These are phyloP conservation scores for Arachnomyces sp. DNA, from an alignment of 2,329 filamentous ascomycete species.

Conservation along the genomic window DNA sequence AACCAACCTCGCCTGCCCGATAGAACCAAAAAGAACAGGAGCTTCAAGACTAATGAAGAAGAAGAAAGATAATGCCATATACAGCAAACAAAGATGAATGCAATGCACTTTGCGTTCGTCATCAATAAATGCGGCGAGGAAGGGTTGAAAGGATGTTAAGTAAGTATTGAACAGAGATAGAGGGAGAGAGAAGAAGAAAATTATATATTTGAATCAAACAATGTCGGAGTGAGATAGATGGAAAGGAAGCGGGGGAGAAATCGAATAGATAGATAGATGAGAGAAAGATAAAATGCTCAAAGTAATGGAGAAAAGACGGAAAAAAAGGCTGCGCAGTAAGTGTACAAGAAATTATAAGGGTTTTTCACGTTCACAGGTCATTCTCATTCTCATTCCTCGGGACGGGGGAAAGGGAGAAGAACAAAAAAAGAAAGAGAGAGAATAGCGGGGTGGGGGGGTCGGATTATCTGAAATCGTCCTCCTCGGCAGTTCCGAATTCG, in stretches of 20 bases:
- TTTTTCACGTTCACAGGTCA: too few species aligned
- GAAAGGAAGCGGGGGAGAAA: background rate
- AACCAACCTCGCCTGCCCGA: too few species aligned
- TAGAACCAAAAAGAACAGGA: background rate
- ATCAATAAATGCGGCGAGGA: background rate
- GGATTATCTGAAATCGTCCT: conserved; percentile 32
- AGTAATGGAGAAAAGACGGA: conserved; percentile 5
- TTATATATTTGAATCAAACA: conserved; percentile 2
- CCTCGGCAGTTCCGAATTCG: conserved; percentile 22
- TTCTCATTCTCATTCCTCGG: too few species aligned
- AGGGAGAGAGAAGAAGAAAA: conserved; percentile 9
- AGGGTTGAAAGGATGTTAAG: background rate
- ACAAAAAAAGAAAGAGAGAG: background rate
- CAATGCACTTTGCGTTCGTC: background rate
- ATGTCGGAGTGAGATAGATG: too few species aligned
- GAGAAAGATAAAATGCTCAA: conserved; percentile 1
- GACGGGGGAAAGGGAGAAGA: background rate
- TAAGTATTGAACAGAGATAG: background rate
- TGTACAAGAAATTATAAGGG: too few species aligned
- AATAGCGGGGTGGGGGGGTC: background rate
- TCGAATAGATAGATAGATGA: conserved; percentile 1
- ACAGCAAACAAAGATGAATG: too few species aligned
- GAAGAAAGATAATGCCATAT: background rate
- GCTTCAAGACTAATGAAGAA: background rate
- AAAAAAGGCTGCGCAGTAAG: background rate